Evolutionary conservation across 2,329 filamentous ascomycete genomes (phyloP), one percentile per base, ranked within the genome.

Genomic region (Ceratocystis cubensis): DNA sequence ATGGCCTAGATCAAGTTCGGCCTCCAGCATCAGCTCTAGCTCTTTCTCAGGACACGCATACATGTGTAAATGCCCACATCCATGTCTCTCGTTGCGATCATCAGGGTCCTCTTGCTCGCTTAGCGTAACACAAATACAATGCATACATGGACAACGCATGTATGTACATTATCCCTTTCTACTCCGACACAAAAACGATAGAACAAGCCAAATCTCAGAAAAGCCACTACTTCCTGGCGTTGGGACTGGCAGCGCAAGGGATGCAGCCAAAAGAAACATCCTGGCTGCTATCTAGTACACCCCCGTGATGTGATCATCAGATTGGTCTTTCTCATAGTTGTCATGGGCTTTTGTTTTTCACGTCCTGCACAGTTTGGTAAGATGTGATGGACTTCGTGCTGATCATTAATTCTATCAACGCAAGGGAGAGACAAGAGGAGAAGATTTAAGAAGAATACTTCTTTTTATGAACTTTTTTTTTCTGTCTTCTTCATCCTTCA

Each of bases 361-460:
- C 13, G 37, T 41, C 10, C 15, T 13, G 37, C 13, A 37, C 33
- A 13, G 37, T 10, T 20, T 50, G 17, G 20, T 20, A 5, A 22
- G 20, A 50, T 50, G 20, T 10, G 48, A 20, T 13, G 37, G 37
- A 15, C 10, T 41, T 41, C 7, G 22, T 28, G 53, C 22, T 33
- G 53, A 57, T 57, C 53, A 57, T 57, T 28, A 33, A 15, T 57
- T 57, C 53, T 28, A 57, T 28, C 53, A n/a, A 57, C 25, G 53
- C 53, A 57, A 57, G 53, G 53, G 53, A 30, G 48, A 25, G 48
- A 20, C n/a, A 50, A 20, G 8, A 20, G 25, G 25, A 10, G 53
- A 57, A 10, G 28, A 25, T 25, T 8, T 13, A 8, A n/a, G n/a
- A 25, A 20, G 48, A n/a, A 22, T n/a, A 8, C 10, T 22, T 53